Percentiles rank a stretch among this genome's conserved stretches.
Evolutionary conservation across 495 filamentous ascomycete species (phyloP).

Genomic region (Aspergillus avenaceus): DNA sequence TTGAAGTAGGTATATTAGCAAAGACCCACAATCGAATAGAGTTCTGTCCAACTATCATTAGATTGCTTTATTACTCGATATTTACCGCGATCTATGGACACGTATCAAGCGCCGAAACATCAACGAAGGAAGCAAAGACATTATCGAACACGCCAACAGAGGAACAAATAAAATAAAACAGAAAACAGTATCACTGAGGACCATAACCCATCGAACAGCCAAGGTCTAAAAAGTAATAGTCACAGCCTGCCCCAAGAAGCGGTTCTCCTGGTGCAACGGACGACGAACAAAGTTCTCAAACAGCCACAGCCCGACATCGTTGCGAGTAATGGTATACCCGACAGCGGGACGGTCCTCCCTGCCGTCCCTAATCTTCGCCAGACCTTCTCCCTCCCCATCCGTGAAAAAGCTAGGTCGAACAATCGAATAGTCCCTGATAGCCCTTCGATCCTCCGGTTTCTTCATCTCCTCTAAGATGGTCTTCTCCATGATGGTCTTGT

Average conservation of each 20-base stretch:
- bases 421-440: constrained; percentile 39
- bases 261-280: neutral
- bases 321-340: constrained; percentile 42
- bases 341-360: constrained; percentile 36
- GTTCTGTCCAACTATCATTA: too few relatives aligned
- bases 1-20: too few relatives aligned
- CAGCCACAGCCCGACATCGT: constrained; percentile 38
- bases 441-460: constrained; percentile 1
- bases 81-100: too few relatives aligned
- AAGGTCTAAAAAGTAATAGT: neutral
- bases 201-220: neutral
- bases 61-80: too few relatives aligned
- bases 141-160: too few relatives aligned
- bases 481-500: constrained; percentile 60
- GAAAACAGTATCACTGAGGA: neutral
- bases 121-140: too few relatives aligned
- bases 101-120: too few relatives aligned
- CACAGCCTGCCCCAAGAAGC: neutral
- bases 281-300: constrained; percentile 20
- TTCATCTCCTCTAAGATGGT: constrained; percentile 28
- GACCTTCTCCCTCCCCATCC: constrained; percentile 24
- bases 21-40: too few relatives aligned
- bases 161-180: neutral
- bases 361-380: constrained; percentile 31
- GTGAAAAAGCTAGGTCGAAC: constrained; percentile 42